Evolutionary conservation across 352 stramenopile genomes (phyloP).

Genomic region (Pythium periplocum): DNA sequence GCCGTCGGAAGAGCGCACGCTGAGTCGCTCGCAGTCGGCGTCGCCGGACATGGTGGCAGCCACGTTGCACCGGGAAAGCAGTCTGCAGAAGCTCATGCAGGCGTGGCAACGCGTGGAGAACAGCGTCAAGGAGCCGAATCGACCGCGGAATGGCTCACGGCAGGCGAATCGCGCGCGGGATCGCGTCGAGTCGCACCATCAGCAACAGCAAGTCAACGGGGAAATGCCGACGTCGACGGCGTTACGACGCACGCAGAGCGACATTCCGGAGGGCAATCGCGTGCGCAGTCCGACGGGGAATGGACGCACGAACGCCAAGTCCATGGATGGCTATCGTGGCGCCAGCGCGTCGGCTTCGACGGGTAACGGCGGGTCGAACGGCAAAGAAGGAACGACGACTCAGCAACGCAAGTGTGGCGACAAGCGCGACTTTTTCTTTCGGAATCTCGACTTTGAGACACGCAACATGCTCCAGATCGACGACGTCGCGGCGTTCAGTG

Average conservation of each 20-base stretch:
- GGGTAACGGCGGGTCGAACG: neutral
- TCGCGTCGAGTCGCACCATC: neutral
- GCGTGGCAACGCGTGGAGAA: constrained; percentile 32
- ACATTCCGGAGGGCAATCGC: neutral
- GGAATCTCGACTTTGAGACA: constrained; percentile 62
- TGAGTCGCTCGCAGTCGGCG: constrained; percentile 10
- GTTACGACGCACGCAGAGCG: constrained; percentile 2
- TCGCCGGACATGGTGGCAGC: constrained; percentile 5
- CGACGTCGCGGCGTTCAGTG: constrained; percentile 69
- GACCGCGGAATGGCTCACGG: no score
- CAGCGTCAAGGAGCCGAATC: no score
- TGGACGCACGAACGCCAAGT: neutral
- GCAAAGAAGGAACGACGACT: no score
- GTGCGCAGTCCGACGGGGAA: neutral
- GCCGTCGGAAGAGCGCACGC: constrained; percentile 1
- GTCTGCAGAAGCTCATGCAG: constrained; percentile 50
- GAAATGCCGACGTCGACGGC: neutral
- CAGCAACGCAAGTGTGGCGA: constrained; percentile 48
- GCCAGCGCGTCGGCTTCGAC: no score
- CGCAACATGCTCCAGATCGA: constrained; percentile 69
- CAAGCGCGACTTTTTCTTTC: constrained; percentile 84
- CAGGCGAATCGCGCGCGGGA: neutral
- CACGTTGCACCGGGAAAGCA: constrained; percentile 27
- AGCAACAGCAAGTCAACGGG: constrained; percentile 1
- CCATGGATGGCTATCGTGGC: no score